Evolutionary conservation across 352 stramenopile genomes (phyloP).

Genomic region (Phytophthora syringae): DNA sequence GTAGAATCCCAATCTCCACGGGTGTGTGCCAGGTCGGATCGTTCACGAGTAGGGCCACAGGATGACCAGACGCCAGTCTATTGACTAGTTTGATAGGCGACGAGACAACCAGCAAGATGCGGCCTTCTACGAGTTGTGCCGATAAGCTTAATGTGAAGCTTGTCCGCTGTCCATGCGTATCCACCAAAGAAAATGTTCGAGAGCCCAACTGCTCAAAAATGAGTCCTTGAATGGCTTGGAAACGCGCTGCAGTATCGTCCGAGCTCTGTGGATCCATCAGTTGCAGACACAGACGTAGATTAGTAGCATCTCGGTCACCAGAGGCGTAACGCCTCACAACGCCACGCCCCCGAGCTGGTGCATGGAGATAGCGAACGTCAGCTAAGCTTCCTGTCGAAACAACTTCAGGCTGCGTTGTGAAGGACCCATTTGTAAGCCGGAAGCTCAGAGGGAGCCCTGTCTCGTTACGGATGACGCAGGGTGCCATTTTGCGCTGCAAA

Average conservation of each 20-base stretch:
- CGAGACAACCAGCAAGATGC: constrained; percentile 79
- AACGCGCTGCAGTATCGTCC: constrained; percentile 24
- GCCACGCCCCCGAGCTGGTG: constrained; percentile 57
- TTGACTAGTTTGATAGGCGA: constrained; percentile 84
- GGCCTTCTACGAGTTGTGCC: constrained; percentile 74
- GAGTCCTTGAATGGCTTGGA: constrained; percentile 80
- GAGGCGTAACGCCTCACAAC: constrained; percentile 78
- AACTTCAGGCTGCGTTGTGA: constrained; percentile 42
- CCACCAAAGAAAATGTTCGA: constrained; percentile 68
- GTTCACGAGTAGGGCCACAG: constrained; percentile 81
- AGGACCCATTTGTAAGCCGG: constrained; percentile 66
- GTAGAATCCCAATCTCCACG: constrained; percentile 73
- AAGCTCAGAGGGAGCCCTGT: constrained; percentile 72
- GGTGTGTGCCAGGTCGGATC: constrained; percentile 77
- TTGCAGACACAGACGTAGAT: constrained; percentile 69
- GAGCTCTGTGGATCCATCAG: constrained; percentile 49
- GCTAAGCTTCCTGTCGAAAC: constrained; percentile 53
- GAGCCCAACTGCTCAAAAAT: constrained; percentile 81
- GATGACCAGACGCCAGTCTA: constrained; percentile 56
- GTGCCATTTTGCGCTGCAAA: constrained; percentile 57
- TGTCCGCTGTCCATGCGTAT: constrained; percentile 54
- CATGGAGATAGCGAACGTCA: constrained; percentile 76
- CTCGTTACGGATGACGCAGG: constrained; percentile 82
- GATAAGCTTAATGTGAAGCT: constrained; percentile 70
- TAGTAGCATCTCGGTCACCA: constrained; percentile 55